Evolutionary conservation across 768 basidiomycete species (phyloP).

Genomic region (Antrodiella citrinella): DNA sequence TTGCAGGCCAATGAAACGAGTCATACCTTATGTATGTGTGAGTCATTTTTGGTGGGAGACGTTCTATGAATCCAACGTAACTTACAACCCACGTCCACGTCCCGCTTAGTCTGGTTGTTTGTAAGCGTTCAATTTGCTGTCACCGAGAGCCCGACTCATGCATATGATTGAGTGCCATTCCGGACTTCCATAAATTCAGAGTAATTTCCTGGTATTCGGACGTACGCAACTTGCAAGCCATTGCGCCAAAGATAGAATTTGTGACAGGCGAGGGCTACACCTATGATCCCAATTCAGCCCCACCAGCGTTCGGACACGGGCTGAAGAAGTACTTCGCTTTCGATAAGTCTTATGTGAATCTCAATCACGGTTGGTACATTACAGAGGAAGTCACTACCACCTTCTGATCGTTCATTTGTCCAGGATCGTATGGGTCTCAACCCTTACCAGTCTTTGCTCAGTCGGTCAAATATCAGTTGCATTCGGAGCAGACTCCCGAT

Average conservation of each 20-base stretch:
- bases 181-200: too few relatives aligned
- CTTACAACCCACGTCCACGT: too few relatives aligned
- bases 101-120: too few relatives aligned
- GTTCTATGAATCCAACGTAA: too few relatives aligned
- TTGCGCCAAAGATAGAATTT: not conserved
- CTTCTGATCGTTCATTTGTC: not conserved
- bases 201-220: too few relatives aligned
- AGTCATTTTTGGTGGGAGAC: too few relatives aligned
- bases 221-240: not conserved
- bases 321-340: slow-evolving; percentile 48
- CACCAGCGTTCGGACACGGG: slow-evolving; percentile 48
- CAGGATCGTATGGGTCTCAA: slow-evolving; percentile 55
- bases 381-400: too few relatives aligned
- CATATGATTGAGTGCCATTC: too few relatives aligned
- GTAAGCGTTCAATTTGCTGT: too few relatives aligned
- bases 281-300: slow-evolving; percentile 17
- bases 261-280: slow-evolving; percentile 10
- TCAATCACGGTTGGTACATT: slow-evolving; percentile 47
- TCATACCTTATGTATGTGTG: too few relatives aligned
- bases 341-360: slow-evolving; percentile 50
- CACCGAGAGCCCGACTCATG: not conserved
- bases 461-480: slow-evolving; percentile 29
- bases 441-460: slow-evolving; percentile 43
- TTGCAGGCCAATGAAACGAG: too few relatives aligned
- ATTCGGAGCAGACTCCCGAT: slow-evolving; percentile 48